phyloP scores from a whole-genome alignment of 306 rosid species.

The Quercus bicolor region DNA sequence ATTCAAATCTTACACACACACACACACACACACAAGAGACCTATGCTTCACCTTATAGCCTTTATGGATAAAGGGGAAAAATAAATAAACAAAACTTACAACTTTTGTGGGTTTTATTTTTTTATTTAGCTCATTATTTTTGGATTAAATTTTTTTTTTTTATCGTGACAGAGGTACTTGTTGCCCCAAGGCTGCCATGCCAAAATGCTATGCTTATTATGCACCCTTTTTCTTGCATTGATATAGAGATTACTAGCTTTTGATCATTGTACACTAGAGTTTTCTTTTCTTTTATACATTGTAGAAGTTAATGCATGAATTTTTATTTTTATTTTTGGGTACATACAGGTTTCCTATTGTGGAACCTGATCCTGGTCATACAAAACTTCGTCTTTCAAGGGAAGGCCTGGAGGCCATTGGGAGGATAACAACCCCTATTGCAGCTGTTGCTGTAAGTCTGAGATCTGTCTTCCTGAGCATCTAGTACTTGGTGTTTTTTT shows the following conservation, averaged over 20 bases:
- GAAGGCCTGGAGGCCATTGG: conserved; percentile 86
- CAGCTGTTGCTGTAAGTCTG: conserved; percentile 82
- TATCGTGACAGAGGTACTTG: background rate
- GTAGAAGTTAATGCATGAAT: conserved; percentile 19
- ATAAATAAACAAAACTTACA: background rate
- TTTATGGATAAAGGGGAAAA: background rate
- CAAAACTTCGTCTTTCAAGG: conserved; percentile 85
- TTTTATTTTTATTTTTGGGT: background rate
- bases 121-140: background rate
- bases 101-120: background rate
- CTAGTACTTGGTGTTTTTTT: background rate
- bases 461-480: background rate
- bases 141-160: background rate
- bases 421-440: conserved; percentile 78
- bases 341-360: conserved; percentile 76
- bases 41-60: background rate
- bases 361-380: conserved; percentile 90
- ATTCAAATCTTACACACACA: too few species aligned
- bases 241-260: background rate
- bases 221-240: background rate
- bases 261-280: background rate
- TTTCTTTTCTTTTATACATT: background rate
- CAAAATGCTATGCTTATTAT: background rate
- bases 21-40: background rate
- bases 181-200: background rate